Evolutionary conservation across 306 rosid genomes (phyloP), one percentile per base, ranked within the genome.

Genomic region (Sphenostylis stenocarpa): DNA sequence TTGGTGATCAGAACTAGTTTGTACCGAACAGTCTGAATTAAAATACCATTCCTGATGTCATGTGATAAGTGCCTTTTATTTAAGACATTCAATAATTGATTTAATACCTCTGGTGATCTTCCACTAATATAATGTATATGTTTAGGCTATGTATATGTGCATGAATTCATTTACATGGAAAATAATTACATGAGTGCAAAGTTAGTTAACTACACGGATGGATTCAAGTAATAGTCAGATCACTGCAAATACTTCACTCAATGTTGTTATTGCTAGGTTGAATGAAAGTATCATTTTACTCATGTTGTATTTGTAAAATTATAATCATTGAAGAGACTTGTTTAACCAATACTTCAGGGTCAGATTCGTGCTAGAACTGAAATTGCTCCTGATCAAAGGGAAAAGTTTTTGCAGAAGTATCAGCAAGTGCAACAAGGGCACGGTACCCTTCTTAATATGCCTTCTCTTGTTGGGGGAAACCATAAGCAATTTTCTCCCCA

Each of bases 391-490:
- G 98, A 95, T 87, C 96, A 88, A 79, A 87, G 97, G 82, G 98
- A 95, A 86, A 95, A 95, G 52, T 95, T 86, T 88, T 81, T 95
- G 92, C 98, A 95, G 85, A 88, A 90, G 80, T 89, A 84, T 68
- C 97, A 95, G 78, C 97, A 95, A 83, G 97, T 95, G 80, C 97
- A 91, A 82, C 98, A 94, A 75, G 94, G 96, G 73, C 94, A 88
- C 55, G 81, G 86, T 75, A 89, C 88, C 83, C 87, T 94, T 72
- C 97, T 86, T 69, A 85, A 86, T 72, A 90, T 94, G 93, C 89
- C 93, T 21, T 45, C 97, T 77, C 91, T 91, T 77, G 75, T 81
- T 65, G 97, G 92, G n/a, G 94, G 92, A 81, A 91, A 88, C 82
- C 91, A 85, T 73, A 92, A 89, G 85, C 98, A 89, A 77, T 92